Base-by-base conservation (phyloP, 805 yeast genomes). In the Yarrowia sp. region DNA sequence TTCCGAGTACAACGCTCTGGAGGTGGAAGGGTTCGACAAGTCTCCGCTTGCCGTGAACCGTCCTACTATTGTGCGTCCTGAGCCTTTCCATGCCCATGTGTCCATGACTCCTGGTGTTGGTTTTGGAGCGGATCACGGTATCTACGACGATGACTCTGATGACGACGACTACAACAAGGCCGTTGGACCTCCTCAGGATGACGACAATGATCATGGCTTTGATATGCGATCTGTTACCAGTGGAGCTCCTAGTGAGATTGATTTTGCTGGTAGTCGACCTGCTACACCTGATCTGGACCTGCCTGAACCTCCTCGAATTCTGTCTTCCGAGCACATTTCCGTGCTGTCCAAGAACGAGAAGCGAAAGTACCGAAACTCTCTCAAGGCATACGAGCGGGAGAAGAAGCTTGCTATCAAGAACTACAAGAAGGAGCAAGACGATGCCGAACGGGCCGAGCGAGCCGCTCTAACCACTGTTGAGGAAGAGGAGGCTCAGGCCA, bases 351-450 rank as follows among this genome's bases (percentile, higher is more conserved):
- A 62, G 65, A 38, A 38, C 36, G 60, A 47, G 48, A 47, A 62
- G 47, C 45, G 61, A 14, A 44, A 43, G 47, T 55, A 55, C 47
- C 22, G 61, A 39, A 55, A 55, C 31, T 55, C 61, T 2, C 61
- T 55, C 17, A 55, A 55, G 61, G 45, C 61, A 4, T 55, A 55
- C 31, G 61, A 55, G 18, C 38, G 61, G 15, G 61, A 55, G 31
- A 55, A 55, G 61, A 55, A 41, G 28, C 61, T 39, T 0, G 61
- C 61, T 7, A 41, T 55, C 39, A 55, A 55, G 42, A 55, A 55
- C 47, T 55, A 41, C 47, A 55, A 31, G 38, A 62, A 48, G 65
- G 38, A 41, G 45, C 65, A 61, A 28, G 64, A 39, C 11, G 64
- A 39, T 55, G 45, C 61, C 28, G 43, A 36, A 15, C 47, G 35